Evolutionary conservation across 2,329 filamentous ascomycete genomes (phyloP), one percentile per base, ranked within the genome.

Genomic region (Cladophialophora exuberans): DNA sequence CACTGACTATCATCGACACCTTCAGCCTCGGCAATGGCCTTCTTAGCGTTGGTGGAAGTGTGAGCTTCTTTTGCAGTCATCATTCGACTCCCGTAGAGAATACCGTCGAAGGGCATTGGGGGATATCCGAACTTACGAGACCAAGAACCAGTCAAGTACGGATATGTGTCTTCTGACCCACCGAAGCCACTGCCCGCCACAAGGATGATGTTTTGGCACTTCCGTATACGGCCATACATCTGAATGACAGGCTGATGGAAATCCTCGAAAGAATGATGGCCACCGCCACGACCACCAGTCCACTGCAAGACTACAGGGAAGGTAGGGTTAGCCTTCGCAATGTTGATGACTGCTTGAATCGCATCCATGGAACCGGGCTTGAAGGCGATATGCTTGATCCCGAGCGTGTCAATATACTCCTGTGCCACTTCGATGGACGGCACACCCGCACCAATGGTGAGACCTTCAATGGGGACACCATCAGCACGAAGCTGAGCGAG

Each of bases 221-320:
- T 85, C 68, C 92, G 85, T 62, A 97, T 91, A 54, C 91, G 86
- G 63, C 86, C 84, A 71, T 97, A 97, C 89, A 96, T 95, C 66
- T 90, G 86, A 6, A 97, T 78, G 39, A 97, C 87, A 4, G 92
- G 92, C 67, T 92, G 86, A 72, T 96, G 92, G 81, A 97, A 96
- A 72, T 97, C 92, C 71, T 97, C 92, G 60, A 87, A 96, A 1
- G 91, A 96, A 76, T 97, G 92, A 72, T 96, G 92, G 54, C 92
- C 92, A 76, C 92, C 92, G 63, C 91, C 92, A 73, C 92, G 88
- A 35, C 92, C 92, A 69, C 92, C 92, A 57, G 92, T 97, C 92
- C 92, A 97, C 74, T 97, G 92, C 59, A 96, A 78, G 49, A 96
- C 85, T 48, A 96, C 83, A n/a, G 92, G 92, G 80, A 97, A 96